Evolutionary conservation across 164 flowering plant genomes (phyloP).

Genomic region (Aristolochia contorta): DNA sequence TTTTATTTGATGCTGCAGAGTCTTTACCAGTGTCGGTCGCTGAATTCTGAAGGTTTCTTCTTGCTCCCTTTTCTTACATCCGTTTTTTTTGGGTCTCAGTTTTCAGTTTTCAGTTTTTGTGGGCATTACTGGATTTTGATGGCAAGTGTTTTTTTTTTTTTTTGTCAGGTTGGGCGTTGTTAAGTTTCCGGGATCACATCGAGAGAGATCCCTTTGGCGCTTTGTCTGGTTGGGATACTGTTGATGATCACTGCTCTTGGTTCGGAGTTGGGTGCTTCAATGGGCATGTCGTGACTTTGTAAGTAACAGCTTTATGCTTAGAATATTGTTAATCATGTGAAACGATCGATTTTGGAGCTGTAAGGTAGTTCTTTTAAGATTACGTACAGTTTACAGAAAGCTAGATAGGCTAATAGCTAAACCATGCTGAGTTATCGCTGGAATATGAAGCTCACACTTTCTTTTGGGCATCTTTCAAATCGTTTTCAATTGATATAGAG

Average conservation of each 20-base stretch:
- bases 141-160: neutral
- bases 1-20: conserved; percentile 8
- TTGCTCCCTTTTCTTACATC: neutral
- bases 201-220: conserved; percentile 40
- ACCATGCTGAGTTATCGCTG: too few relatives aligned
- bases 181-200: conserved; percentile 35
- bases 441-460: too few relatives aligned
- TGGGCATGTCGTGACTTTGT: conserved; percentile 38
- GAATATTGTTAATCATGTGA: too few relatives aligned
- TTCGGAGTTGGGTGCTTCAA: conserved; percentile 45
- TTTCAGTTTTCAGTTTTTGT: neutral
- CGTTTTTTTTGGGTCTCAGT: neutral
- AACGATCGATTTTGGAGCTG: too few relatives aligned
- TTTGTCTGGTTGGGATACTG: conserved; percentile 29
- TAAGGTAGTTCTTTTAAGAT: too few relatives aligned
- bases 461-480: too few relatives aligned
- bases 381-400: too few relatives aligned
- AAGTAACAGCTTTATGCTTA: conserved; percentile 13
- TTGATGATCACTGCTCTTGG: conserved; percentile 44
- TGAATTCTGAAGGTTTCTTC: conserved; percentile 33
- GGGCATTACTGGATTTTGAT: neutral
- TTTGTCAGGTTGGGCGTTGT: conserved; percentile 38
- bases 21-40: conserved; percentile 18
- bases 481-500: too few relatives aligned
- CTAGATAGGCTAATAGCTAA: too few relatives aligned